These are phyloP conservation scores for Marsdenia floribunda DNA, from an alignment of 257 asterid species.

Conservation along the genomic window DNA sequence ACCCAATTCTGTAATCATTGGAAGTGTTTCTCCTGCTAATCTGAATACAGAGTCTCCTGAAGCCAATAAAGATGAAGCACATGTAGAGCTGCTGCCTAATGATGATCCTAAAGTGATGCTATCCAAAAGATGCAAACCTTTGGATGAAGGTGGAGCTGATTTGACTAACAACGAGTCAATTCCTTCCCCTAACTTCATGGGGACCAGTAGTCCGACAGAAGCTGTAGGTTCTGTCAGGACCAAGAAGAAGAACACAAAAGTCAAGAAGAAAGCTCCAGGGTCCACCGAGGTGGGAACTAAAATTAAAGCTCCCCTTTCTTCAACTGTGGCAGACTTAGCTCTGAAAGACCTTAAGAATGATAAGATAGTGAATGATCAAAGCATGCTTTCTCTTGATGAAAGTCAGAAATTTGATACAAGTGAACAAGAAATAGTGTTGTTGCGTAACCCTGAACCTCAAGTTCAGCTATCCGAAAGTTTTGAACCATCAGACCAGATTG, in stretches of 20 bases:
- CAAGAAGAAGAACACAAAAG: constrained; percentile 20
- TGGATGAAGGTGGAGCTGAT: constrained; percentile 10
- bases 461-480: not conserved
- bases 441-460: constrained; percentile 13
- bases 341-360: constrained; percentile 3
- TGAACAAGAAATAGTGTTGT: constrained; percentile 13
- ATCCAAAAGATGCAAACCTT: constrained; percentile 11
- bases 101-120: constrained; percentile 15
- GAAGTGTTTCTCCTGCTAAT: constrained; percentile 4
- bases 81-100: constrained; percentile 11
- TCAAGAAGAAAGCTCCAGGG: constrained; percentile 22
- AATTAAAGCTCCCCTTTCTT: constrained; percentile 7
- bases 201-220: constrained; percentile 6
- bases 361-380: constrained; percentile 10
- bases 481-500: constrained; percentile 12
- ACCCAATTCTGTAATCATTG: not conserved
- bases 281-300: constrained; percentile 18
- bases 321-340: constrained; percentile 13
- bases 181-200: constrained; percentile 3
- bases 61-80: constrained; percentile 11
- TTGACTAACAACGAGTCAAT: constrained; percentile 12
- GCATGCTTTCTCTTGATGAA: constrained; percentile 13
- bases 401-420: not conserved
- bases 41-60: constrained; percentile 8
- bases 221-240: constrained; percentile 1